These are phyloP conservation scores for Cladobotryum mycophilum DNA, from an alignment of 2,329 filamentous ascomycete species.

Conservation along the genomic window DNA sequence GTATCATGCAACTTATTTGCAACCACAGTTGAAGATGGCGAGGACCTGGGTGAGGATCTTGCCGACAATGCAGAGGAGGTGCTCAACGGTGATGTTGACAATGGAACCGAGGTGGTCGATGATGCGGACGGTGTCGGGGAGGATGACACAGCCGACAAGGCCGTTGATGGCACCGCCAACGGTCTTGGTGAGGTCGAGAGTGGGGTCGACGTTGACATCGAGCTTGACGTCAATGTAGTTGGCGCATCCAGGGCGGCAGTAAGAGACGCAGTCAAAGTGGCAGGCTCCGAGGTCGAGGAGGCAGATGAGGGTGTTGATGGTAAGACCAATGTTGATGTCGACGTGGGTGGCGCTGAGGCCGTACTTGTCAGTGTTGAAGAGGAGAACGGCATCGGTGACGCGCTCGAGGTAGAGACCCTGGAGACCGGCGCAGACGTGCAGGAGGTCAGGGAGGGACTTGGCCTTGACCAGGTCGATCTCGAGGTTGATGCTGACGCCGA, in stretches of 20 bases:
- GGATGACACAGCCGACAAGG: conserved; percentile 27
- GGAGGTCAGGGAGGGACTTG: conserved; percentile 7
- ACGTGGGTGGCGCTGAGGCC: conserved; percentile 23
- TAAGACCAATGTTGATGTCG: conserved; percentile 21
- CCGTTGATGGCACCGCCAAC: conserved; percentile 16
- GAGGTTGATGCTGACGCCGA: conserved; percentile 20
- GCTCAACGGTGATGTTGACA: conserved; percentile 21
- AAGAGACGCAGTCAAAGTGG: conserved; percentile 33
- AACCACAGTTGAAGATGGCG: conserved; percentile 28
- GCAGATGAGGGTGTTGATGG: conserved; percentile 22
- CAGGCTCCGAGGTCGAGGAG: conserved; percentile 26
- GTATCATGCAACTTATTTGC: conserved; percentile 10
- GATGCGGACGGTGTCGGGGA: conserved; percentile 25
- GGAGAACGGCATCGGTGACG: conserved; percentile 25
- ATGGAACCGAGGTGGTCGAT: conserved; percentile 21
- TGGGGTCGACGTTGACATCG: conserved; percentile 15
- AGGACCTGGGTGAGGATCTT: conserved; percentile 24
- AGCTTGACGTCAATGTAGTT: conserved; percentile 27
- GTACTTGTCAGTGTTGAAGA: conserved; percentile 32
- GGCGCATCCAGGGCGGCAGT: conserved; percentile 32
- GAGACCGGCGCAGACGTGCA: conserved; percentile 27
- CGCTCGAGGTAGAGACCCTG: conserved; percentile 27
- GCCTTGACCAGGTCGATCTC: conserved; percentile 21
- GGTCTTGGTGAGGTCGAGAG: conserved; percentile 1
- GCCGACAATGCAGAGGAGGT: conserved; percentile 29